These are phyloP conservation scores for Hyaloscypha finlandica DNA, from an alignment of 495 filamentous ascomycete genomes.

Conservation along the genomic window DNA sequence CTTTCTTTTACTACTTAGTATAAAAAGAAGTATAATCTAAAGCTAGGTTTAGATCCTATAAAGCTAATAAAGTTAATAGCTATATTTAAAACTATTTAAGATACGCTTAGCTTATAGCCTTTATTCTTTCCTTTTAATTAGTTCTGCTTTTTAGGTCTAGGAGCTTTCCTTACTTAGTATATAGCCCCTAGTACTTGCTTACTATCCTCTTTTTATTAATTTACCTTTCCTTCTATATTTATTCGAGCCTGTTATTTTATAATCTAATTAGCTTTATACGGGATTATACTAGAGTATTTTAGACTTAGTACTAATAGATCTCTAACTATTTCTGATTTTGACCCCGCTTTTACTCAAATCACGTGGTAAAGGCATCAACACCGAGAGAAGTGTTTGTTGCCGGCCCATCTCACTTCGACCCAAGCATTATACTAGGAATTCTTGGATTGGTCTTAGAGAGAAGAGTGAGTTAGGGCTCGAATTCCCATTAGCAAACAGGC, in stretches of 20 bases:
- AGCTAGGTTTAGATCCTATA: conserved; percentile 24
- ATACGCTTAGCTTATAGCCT: conserved; percentile 21
- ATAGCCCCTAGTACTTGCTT: conserved; percentile 20
- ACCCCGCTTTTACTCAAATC: too few relatives aligned
- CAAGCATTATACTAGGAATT: too few relatives aligned
- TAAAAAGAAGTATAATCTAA: conserved; percentile 30
- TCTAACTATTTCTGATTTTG: too few relatives aligned
- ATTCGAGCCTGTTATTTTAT: conserved; percentile 14
- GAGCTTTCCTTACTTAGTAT: conserved; percentile 22
- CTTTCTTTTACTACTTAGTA: conserved; percentile 29
- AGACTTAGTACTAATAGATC: not conserved
- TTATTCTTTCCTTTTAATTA: conserved; percentile 12
- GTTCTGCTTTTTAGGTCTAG: conserved; percentile 16
- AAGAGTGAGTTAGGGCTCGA: too few relatives aligned
- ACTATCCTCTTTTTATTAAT: conserved; percentile 25
- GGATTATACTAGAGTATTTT: conserved; percentile 18
- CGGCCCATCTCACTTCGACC: too few relatives aligned
- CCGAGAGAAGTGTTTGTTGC: too few relatives aligned
- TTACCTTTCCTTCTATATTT: conserved; percentile 24
- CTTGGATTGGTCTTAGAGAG: too few relatives aligned
- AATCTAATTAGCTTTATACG: conserved; percentile 12
- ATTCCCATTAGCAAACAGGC: too few relatives aligned
- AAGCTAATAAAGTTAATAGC: not conserved
- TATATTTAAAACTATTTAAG: conserved; percentile 27
- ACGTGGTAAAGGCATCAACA: too few relatives aligned